Evolutionary conservation across 805 yeast genomes (phyloP).

Genomic region (Cephaloascus fragrans): DNA sequence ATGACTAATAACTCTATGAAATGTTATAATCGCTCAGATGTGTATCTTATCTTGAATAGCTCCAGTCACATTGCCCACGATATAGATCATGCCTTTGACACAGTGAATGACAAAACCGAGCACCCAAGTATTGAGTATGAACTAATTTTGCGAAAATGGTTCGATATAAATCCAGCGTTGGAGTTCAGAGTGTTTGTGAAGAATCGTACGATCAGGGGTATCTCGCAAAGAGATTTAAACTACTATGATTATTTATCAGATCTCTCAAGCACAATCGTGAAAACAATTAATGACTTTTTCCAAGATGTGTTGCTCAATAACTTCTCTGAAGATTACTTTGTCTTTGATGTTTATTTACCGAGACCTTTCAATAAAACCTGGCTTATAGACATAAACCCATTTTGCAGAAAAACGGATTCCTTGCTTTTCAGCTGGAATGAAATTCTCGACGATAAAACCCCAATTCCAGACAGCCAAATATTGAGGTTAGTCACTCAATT

Average conservation of each 20-base stretch:
- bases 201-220: conserved; percentile 53
- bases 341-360: conserved; percentile 78
- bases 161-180: conserved; percentile 73
- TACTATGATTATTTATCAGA: conserved; percentile 61
- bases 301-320: conserved; percentile 32
- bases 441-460: conserved; percentile 25
- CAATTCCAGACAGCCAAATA: conserved; percentile 23
- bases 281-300: conserved; percentile 45
- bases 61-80: conserved; percentile 88
- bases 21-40: conserved; percentile 63
- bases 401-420: conserved; percentile 67
- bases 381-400: conserved; percentile 84
- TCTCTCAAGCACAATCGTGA: conserved; percentile 35
- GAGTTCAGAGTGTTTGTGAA: conserved; percentile 85
- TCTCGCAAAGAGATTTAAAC: conserved; percentile 81
- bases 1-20: conserved; percentile 64
- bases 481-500: conserved; percentile 60
- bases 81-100: conserved; percentile 58
- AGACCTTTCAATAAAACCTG: conserved; percentile 56
- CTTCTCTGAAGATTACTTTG: conserved; percentile 48
- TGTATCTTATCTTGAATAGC: conserved; percentile 73
- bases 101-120: conserved; percentile 11
- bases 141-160: conserved; percentile 77
- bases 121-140: conserved; percentile 33
- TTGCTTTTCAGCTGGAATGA: conserved; percentile 82